These are phyloP conservation scores for Taxillus chinensis DNA, from an alignment of 164 flowering plant genomes.

Conservation along the genomic window DNA sequence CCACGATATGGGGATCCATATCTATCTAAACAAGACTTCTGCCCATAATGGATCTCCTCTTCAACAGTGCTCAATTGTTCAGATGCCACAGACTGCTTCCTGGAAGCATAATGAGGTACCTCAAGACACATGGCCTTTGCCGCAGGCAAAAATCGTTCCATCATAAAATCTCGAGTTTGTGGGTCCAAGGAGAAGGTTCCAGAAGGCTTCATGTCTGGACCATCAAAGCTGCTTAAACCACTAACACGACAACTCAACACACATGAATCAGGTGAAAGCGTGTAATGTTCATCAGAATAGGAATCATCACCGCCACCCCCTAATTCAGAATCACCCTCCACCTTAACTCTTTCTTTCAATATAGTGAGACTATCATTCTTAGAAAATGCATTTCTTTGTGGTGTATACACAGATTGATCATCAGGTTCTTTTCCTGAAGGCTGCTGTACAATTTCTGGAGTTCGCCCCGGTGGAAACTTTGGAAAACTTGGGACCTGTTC, in stretches of 20 bases:
- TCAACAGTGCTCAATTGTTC: slow-evolving; percentile 20
- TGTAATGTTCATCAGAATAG: slow-evolving; percentile 41
- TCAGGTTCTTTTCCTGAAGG: slow-evolving; percentile 10
- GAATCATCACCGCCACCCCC: slow-evolving; percentile 22
- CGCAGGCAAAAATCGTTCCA: slow-evolving; percentile 58
- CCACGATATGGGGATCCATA: slow-evolving; percentile 9
- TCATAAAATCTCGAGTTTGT: slow-evolving; percentile 45
- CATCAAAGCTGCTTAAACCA: slow-evolving; percentile 32
- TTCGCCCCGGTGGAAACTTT: slow-evolving; percentile 23
- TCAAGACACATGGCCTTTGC: slow-evolving; percentile 56
- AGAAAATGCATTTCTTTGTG: slow-evolving; percentile 7
- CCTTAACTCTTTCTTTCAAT: slow-evolving; percentile 12
- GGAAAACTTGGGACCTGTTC: slow-evolving; percentile 20
- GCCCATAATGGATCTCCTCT: slow-evolving; percentile 12
- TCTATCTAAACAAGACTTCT: slow-evolving; percentile 12
- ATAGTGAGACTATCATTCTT: slow-evolving; percentile 7
- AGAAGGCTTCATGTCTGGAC: slow-evolving; percentile 15
- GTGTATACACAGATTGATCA: slow-evolving; percentile 8
- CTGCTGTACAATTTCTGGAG: slow-evolving; percentile 1
- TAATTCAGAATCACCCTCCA: slow-evolving; percentile 10
- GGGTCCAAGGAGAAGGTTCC: slow-evolving; percentile 27
- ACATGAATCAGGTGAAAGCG: slow-evolving; percentile 25
- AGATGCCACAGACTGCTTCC: slow-evolving; percentile 21
- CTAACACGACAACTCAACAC: slow-evolving; percentile 37
- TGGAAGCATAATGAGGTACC: slow-evolving; percentile 26